Base-by-base conservation (phyloP, 2,329 filamentous ascomycete genomes). In the Penicillium palitans region DNA sequence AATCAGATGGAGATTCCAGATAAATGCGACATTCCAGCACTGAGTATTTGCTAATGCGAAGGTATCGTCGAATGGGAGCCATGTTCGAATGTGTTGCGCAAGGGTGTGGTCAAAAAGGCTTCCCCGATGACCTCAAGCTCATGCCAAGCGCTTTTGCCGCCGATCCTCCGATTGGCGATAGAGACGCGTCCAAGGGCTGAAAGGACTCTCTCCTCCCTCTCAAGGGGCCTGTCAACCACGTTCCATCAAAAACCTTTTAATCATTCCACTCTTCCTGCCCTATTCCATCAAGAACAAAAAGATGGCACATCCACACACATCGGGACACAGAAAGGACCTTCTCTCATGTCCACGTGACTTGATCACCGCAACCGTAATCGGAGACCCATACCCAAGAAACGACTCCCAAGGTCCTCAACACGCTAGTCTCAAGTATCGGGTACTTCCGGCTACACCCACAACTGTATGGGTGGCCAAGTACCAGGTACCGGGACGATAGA, bases 1-100 rank as follows among this genome's bases (percentile, higher is more conserved):
- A 86, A 60, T 96, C 86, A 13, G 89, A 86, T 0, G 95, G 95
- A 68, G 93, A 93, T 64, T 98, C 93, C 47, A 97, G 86, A 76
- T 98, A 98, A 66, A 99, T 95, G 64, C 93, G 92, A 64, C 91
- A 92, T 82, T 99, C 95, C n/a, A 99, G 84, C 33, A 97, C 92
- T 5, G 93, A 96, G 75, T 91, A 90, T 72, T 93, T 93, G 55
- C 90, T 93, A 67, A 98, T 96, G 52, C 93, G 87, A 55, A 98
- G 83, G 73, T 98, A 97, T 68, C 93, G 86, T 59, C 93, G 87
- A 48, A 96, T 86, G 12, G 93, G 93, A 13, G 92, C 89, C 93
- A 97, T 97, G n/a, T 42, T 44, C 2, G 21, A 42, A 44, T 29
- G 47, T 46, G 12, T 44, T 53, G 39, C 19, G 39, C 31, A 24